Evolutionary conservation across 139 green algal species (phyloP), one percentile per base, ranked within the genome.

Genomic region (Chlamydomonas eustigma): DNA sequence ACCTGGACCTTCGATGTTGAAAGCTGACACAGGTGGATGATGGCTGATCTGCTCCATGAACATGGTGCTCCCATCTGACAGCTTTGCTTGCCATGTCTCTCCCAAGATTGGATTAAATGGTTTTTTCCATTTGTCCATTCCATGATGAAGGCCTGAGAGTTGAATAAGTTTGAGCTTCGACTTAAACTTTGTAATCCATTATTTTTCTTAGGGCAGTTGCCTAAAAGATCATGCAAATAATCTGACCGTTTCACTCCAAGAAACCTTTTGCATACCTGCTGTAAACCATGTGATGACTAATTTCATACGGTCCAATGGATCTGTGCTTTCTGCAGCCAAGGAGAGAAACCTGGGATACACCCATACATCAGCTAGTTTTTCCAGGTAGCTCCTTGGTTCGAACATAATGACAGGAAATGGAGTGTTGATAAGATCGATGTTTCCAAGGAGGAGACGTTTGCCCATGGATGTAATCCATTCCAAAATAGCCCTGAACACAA

Each of bases 31-130:
- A 4, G 92, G 92, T 1, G 92, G 92, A 77, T 93, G 89, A 75
- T 93, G 90, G 67, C 81, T 90, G 73, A 94, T 87, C 79, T 96
- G 91, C 82, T 97, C 92, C 78, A 97, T 86, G 76, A 73, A 91
- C 8, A 96, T 85, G 28, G 31, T 37, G 25, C 77, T 84, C 1
- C 89, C 91, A 37, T 93, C 90, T 0, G 74, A 73, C 37, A 92
- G 84, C 34, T 2, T 25, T 1, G 85, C 87, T 73, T 94, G 84
- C 88, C 88, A 96, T 0, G 91, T 96, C 83, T 96, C 91, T 0
- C 92, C 92, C n/a, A 97, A 80, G 24, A 97, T 92, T 0, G 92
- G 92, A 77, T 97, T 97, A 86, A 96, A 97, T 0, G 92, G 92
- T 80, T 97, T 97, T 50, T 81, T 79, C 88, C 88, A 97, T 30